Evolutionary conservation across 2,329 filamentous ascomycete species (phyloP).

Genomic region (Stachybotrys elegans): DNA sequence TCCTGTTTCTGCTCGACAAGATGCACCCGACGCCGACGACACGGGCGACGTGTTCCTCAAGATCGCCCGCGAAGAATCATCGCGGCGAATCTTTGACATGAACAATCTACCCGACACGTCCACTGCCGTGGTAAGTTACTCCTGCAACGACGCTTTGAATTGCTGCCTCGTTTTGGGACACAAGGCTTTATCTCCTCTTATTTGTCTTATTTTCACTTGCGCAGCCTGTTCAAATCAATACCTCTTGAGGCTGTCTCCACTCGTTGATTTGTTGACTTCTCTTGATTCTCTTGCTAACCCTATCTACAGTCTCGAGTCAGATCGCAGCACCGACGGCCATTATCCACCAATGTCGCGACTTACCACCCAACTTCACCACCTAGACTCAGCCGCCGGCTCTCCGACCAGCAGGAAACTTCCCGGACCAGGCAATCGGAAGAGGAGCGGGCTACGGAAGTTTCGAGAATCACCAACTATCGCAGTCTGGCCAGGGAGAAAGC

Average conservation of each 20-base stretch:
- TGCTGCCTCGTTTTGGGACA: neutral
- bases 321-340: slow-evolving; percentile 44
- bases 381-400: slow-evolving; percentile 46
- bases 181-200: neutral
- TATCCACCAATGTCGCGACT: slow-evolving; percentile 46
- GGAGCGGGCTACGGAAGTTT: slow-evolving; percentile 33
- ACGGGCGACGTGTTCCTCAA: slow-evolving; percentile 54
- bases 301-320: slow-evolving; percentile 41
- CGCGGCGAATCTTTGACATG: slow-evolving; percentile 30
- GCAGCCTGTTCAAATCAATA: neutral
- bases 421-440: slow-evolving; percentile 34
- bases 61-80: slow-evolving; percentile 50
- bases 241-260: no score
- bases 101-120: slow-evolving; percentile 26
- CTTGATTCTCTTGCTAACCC: slow-evolving; percentile 3
- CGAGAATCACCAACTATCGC: slow-evolving; percentile 41
- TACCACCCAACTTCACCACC: slow-evolving; percentile 47
- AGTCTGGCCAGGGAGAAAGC: slow-evolving; percentile 36
- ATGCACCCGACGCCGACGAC: slow-evolving; percentile 40
- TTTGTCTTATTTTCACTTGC: neutral
- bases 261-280: no score
- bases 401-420: slow-evolving; percentile 49
- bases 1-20: slow-evolving; percentile 29
- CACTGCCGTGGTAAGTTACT: slow-evolving; percentile 43
- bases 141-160: slow-evolving; percentile 5